These are phyloP conservation scores for Hordeum vulgare DNA, from an alignment of 176 grass and related monocot genomes.

Conservation along the genomic window DNA sequence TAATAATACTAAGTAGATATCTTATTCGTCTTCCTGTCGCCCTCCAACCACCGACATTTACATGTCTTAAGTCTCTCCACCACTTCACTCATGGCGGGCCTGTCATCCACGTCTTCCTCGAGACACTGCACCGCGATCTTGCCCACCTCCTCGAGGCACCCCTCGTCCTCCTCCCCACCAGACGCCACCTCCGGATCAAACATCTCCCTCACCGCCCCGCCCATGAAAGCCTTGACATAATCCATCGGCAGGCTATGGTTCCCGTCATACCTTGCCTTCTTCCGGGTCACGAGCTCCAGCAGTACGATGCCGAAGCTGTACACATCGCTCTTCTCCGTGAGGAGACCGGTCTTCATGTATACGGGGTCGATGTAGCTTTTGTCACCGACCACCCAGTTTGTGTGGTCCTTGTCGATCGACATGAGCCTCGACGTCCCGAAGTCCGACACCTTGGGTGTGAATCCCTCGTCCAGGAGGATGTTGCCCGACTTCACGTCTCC, in stretches of 20 bases:
- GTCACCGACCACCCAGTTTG: neutral
- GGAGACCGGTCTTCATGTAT: neutral
- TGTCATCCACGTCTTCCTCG: neutral
- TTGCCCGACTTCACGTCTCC: neutral
- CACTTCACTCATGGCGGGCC: neutral
- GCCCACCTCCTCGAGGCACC: neutral
- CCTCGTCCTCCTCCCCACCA: neutral
- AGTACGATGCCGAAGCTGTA: slow-evolving; percentile 2
- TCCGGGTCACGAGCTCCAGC: neutral
- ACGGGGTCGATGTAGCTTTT: slow-evolving; percentile 13
- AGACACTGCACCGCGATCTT: neutral
- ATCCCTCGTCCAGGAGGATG: neutral
- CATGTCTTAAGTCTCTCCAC: neutral
- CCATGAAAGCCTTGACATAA: neutral
- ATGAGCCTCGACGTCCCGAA: neutral
- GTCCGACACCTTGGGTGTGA: neutral
- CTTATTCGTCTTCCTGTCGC: neutral
- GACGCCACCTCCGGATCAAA: neutral
- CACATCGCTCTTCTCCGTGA: neutral
- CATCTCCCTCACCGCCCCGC: neutral
- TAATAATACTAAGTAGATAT: too few species aligned
- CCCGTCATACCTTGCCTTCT: neutral
- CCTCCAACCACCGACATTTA: neutral
- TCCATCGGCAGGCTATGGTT: neutral
- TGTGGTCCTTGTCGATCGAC: neutral